Conservation (phyloP, 805 yeast genomes). For the Metschnikowia similis region DNA sequence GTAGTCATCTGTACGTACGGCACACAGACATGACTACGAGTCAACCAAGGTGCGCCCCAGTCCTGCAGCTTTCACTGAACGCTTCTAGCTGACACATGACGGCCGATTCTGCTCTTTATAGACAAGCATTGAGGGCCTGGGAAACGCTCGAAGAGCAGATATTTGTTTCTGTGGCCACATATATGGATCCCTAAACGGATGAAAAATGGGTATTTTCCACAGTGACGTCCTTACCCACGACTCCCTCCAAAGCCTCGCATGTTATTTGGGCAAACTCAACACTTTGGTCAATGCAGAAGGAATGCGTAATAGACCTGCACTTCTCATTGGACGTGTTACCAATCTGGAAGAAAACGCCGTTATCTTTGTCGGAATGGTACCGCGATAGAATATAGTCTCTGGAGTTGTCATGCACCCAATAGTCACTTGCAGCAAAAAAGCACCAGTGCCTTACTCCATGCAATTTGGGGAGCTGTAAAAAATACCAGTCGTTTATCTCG, state of each 20-base stretch:
- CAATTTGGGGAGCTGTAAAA: slow-evolving; percentile 22
- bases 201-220: too few relatives aligned
- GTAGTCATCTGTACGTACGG: slow-evolving; percentile 13
- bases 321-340: slow-evolving; percentile 27
- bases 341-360: slow-evolving; percentile 27
- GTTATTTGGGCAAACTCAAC: slow-evolving; percentile 46
- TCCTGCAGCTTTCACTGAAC: neutral
- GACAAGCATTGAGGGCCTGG: too few relatives aligned
- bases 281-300: slow-evolving; percentile 59
- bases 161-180: too few relatives aligned
- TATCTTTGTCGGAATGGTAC: slow-evolving; percentile 27
- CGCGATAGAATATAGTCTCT: slow-evolving; percentile 40
- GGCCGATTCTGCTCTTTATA: too few relatives aligned
- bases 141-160: too few relatives aligned
- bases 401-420: slow-evolving; percentile 59
- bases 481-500: slow-evolving; percentile 48
- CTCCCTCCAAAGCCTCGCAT: slow-evolving; percentile 14
- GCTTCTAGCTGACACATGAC: too few relatives aligned
- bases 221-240: neutral
- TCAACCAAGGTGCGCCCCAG: slow-evolving; percentile 4
- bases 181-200: too few relatives aligned
- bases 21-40: slow-evolving; percentile 15
- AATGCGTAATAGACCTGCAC: slow-evolving; percentile 42
- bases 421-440: slow-evolving; percentile 55
- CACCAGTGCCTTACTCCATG: slow-evolving; percentile 43